Conservation (phyloP, 1,139 yeast species). For the Nakaseomyces delphensis region DNA sequence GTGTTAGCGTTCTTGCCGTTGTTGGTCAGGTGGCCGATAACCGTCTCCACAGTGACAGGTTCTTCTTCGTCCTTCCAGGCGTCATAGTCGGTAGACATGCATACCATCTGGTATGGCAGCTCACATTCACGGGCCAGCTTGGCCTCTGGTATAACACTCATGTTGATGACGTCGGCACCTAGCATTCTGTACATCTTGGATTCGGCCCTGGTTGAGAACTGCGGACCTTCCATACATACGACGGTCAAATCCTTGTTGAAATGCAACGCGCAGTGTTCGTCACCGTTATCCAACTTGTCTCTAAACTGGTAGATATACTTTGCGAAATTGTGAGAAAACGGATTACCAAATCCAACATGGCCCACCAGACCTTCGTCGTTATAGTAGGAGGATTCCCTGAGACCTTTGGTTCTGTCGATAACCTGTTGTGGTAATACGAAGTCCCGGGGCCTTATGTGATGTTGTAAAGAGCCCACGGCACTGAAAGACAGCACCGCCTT, state of each 20-base stretch:
- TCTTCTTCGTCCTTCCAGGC: conserved; percentile 96
- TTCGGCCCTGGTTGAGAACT: conserved; percentile 96
- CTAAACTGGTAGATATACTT: conserved; percentile 50
- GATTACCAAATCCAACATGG: conserved; percentile 96
- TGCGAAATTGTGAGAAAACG: conserved; percentile 72
- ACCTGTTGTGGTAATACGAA: conserved; percentile 92
- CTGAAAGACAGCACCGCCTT: conserved; percentile 84
- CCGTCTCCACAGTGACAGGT: conserved; percentile 94
- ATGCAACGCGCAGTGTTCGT: conserved; percentile 27
- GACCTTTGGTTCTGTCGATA: conserved; percentile 94
- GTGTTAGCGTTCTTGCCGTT: conserved; percentile 79
- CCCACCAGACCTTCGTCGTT: conserved; percentile 85
- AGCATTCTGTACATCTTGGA: conserved; percentile 76
- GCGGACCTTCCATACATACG: conserved; percentile 98
- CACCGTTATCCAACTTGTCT: conserved; percentile 46
- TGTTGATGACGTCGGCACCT: conserved; percentile 93
- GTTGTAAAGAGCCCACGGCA: conserved; percentile 93
- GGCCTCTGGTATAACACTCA: conserved; percentile 94
- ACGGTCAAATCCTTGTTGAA: conserved; percentile 63
- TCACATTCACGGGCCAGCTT: conserved; percentile 97
- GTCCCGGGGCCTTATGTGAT: conserved; percentile 84
- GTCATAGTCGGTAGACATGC: conserved; percentile 98
- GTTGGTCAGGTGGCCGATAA: conserved; percentile 81
- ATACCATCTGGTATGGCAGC: conserved; percentile 91
- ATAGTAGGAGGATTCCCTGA: conserved; percentile 82